Evolutionary conservation across 176 grass and related monocot genomes (phyloP).

Genomic region (Bolboschoenus planiculmis): DNA sequence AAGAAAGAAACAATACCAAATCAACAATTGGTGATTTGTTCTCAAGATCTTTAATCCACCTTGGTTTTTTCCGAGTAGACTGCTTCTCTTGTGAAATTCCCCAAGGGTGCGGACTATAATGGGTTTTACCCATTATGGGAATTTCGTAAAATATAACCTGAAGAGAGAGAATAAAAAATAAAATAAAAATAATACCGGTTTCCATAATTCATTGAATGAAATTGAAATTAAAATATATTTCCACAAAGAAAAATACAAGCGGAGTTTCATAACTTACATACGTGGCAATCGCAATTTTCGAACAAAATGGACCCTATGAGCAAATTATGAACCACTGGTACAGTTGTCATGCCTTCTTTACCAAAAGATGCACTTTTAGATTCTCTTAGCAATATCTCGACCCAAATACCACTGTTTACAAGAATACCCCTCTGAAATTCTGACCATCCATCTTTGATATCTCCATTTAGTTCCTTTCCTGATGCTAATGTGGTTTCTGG

Average conservation of each 20-base stretch:
- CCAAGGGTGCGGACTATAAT: constrained; percentile 58
- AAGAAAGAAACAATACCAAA: constrained; percentile 49
- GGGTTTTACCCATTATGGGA: constrained; percentile 56
- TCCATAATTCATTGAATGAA: constrained; percentile 6
- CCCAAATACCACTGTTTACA: constrained; percentile 52
- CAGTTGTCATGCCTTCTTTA: background rate
- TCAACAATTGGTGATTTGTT: constrained; percentile 45
- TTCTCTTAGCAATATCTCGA: constrained; percentile 33
- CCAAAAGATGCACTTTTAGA: constrained; percentile 9
- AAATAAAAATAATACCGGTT: background rate
- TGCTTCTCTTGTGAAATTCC: constrained; percentile 32
- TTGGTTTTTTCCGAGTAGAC: constrained; percentile 43
- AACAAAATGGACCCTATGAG: constrained; percentile 38
- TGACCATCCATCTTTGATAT: constrained; percentile 33
- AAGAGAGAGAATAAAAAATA: constrained; percentile 26
- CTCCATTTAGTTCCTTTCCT: constrained; percentile 5
- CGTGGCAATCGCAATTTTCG: constrained; percentile 58
- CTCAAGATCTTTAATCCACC: constrained; percentile 64
- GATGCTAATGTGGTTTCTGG: background rate
- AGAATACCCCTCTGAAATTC: constrained; percentile 44
- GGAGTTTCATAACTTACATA: constrained; percentile 68
- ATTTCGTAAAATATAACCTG: constrained; percentile 81
- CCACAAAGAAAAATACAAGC: background rate
- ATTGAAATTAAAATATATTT: background rate
- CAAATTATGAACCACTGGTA: constrained; percentile 52